Evolutionary conservation across 768 basidiomycete species (phyloP).

Genomic region (Peribolospora baueri): DNA sequence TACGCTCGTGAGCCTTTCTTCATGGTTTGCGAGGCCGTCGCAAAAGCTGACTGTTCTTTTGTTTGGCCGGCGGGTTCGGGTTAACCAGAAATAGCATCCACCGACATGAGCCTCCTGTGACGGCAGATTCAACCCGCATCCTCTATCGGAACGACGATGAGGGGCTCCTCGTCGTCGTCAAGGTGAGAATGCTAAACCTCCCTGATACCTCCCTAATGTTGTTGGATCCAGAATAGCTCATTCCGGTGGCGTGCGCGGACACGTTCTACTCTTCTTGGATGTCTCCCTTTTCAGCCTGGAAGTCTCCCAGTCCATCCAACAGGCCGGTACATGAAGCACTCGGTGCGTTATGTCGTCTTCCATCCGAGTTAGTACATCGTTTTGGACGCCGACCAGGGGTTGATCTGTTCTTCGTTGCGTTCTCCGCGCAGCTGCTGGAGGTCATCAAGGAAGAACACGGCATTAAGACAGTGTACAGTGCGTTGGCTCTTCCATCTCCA

Average conservation of each 20-base stretch:
- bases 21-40: background rate
- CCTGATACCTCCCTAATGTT: background rate
- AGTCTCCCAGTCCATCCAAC: slow-evolving; percentile 69
- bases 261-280: background rate
- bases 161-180: slow-evolving; percentile 75
- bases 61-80: no score
- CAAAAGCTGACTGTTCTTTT: background rate
- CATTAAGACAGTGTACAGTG: slow-evolving; percentile 58
- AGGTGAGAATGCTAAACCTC: slow-evolving; percentile 40
- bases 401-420: no score
- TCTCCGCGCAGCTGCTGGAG: slow-evolving; percentile 31
- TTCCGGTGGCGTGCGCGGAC: background rate
- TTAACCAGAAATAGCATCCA: slow-evolving; percentile 58
- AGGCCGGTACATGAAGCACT: slow-evolving; percentile 65
- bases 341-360: no score
- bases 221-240: no score
- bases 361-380: no score
- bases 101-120: slow-evolving; percentile 90
- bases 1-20: slow-evolving; percentile 11
- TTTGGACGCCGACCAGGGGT: no score
- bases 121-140: slow-evolving; percentile 54
- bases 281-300: background rate
- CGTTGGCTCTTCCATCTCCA: slow-evolving; percentile 18
- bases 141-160: slow-evolving; percentile 51
- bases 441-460: slow-evolving; percentile 66